Conservation (phyloP, 306 rosid species). For the Castanea mollissima region DNA sequence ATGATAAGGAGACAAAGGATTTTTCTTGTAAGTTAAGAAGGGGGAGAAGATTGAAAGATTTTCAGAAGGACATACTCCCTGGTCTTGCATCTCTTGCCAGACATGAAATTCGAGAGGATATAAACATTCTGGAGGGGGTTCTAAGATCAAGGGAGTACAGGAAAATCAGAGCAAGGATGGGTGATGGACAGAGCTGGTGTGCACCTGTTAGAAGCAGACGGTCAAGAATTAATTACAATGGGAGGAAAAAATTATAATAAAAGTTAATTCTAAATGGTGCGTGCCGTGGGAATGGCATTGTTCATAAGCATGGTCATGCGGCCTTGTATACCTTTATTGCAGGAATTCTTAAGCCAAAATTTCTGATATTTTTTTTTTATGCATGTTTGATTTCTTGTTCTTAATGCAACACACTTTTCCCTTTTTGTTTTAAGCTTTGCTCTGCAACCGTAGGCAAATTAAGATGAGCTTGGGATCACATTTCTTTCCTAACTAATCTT, state of each 20-base stretch:
- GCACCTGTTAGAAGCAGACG: slow-evolving; percentile 43
- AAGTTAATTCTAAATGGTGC: slow-evolving; percentile 12
- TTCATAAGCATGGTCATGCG: neutral
- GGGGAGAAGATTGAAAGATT: slow-evolving; percentile 63
- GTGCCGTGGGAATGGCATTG: neutral
- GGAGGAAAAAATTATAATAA: slow-evolving; percentile 25
- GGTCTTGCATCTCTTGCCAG: slow-evolving; percentile 57
- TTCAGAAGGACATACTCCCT: slow-evolving; percentile 64
- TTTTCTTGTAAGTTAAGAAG: slow-evolving; percentile 40
- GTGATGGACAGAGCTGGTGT: slow-evolving; percentile 40
- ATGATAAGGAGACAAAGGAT: slow-evolving; percentile 23
- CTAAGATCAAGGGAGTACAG: slow-evolving; percentile 61
- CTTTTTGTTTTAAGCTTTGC: neutral
- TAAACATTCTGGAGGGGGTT: slow-evolving; percentile 53
- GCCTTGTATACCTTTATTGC: neutral
- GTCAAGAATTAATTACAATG: slow-evolving; percentile 27
- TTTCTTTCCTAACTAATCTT: neutral
- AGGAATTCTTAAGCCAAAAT: neutral
- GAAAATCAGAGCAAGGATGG: slow-evolving; percentile 34
- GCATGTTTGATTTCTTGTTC: neutral
- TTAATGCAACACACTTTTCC: neutral
- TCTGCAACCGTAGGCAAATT: neutral
- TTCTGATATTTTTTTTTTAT: neutral
- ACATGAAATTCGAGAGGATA: slow-evolving; percentile 55
- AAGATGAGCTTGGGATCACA: neutral